phyloP scores from a whole-genome alignment of 352 stramenopile genomes.

The Pythium scleroteichum region DNA sequence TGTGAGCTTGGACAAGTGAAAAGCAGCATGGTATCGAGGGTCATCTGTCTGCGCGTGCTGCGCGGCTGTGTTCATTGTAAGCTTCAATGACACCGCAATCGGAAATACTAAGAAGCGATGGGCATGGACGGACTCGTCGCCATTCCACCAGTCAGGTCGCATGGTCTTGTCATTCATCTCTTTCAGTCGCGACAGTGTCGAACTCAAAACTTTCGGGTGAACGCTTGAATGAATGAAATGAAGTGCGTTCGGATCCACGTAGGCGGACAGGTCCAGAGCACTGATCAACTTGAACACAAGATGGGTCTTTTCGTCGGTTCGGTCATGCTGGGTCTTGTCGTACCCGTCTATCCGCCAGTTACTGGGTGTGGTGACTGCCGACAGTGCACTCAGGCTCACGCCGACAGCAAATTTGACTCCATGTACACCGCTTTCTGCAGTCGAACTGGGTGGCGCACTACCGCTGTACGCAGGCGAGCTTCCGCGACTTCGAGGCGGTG shows the following conservation, averaged over 20 bases:
- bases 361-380: constrained; percentile 81
- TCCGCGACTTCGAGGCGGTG: constrained; percentile 29
- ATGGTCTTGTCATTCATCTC: constrained; percentile 76
- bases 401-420: constrained; percentile 74
- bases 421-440: not conserved
- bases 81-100: constrained; percentile 81
- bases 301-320: constrained; percentile 40
- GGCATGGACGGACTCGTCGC: constrained; percentile 60
- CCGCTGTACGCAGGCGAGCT: constrained; percentile 23
- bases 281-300: constrained; percentile 90
- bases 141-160: constrained; percentile 76
- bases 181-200: constrained; percentile 73
- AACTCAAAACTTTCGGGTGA: constrained; percentile 75
- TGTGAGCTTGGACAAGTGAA: constrained; percentile 80
- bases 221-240: constrained; percentile 88
- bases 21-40: constrained; percentile 72
- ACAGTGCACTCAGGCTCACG: constrained; percentile 79
- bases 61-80: constrained; percentile 87
- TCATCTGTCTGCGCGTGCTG: constrained; percentile 72
- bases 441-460: not conserved
- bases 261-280: constrained; percentile 81
- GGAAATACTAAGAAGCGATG: constrained; percentile 85
- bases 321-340: constrained; percentile 40
- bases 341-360: constrained; percentile 84
- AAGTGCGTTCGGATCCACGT: constrained; percentile 82